Percentiles rank a stretch among this genome's conserved stretches.
phyloP scores from a whole-genome alignment of 2,329 filamentous ascomycete genomes.

The Talaromyces pinophilus region DNA sequence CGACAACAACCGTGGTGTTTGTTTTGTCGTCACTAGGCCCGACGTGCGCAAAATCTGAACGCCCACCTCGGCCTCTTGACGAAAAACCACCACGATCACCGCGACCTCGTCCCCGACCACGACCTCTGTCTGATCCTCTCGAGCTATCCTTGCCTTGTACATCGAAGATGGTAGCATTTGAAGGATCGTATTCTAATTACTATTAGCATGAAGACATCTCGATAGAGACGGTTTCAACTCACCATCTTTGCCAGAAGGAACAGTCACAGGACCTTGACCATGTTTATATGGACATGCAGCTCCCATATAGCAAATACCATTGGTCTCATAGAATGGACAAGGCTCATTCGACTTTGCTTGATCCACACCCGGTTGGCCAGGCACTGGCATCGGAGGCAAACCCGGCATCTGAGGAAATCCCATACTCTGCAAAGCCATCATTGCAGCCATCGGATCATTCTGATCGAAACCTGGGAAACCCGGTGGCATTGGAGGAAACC shows the following conservation, averaged over 20 bases:
- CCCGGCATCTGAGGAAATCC: slow-evolving; percentile 53
- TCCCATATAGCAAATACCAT: slow-evolving; percentile 60
- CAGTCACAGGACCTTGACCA: slow-evolving; percentile 48
- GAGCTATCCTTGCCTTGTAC: slow-evolving; percentile 27
- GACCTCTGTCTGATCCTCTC: slow-evolving; percentile 34
- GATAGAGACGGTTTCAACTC: slow-evolving; percentile 6
- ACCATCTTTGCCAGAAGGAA: slow-evolving; percentile 36
- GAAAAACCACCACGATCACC: slow-evolving; percentile 46
- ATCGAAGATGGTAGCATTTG: slow-evolving; percentile 49
- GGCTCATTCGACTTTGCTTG: slow-evolving; percentile 42
- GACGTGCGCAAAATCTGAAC: slow-evolving; percentile 56
- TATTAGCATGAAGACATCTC: neutral
- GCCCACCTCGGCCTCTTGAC: slow-evolving; percentile 41
- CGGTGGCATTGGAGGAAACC: slow-evolving; percentile 43
- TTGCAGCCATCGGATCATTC: slow-evolving; percentile 57
- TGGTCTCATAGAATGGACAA: slow-evolving; percentile 60
- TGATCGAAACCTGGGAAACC: slow-evolving; percentile 57
- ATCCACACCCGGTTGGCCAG: slow-evolving; percentile 34
- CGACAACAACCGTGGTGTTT: slow-evolving; percentile 60
- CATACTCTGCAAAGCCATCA: slow-evolving; percentile 57
- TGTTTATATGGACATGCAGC: slow-evolving; percentile 61
- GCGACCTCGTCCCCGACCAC: slow-evolving; percentile 44
- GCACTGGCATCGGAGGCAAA: slow-evolving; percentile 47
- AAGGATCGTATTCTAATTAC: slow-evolving; percentile 56
- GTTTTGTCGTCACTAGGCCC: slow-evolving; percentile 56